These are phyloP conservation scores for Agrostemma githago DNA, from an alignment of 148 eudicot species.

Conservation along the genomic window DNA sequence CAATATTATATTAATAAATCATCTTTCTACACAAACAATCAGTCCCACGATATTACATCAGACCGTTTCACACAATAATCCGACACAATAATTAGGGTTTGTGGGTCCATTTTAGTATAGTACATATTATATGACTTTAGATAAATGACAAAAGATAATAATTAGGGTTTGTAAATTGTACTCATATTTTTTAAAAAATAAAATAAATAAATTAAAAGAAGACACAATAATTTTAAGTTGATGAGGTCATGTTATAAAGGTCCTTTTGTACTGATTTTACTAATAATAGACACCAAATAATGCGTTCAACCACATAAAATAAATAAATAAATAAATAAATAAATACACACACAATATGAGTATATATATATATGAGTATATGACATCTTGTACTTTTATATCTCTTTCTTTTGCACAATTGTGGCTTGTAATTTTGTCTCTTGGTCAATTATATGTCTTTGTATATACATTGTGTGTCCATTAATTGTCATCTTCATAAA, in stretches of 20 bases:
- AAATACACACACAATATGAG: conserved; percentile 8
- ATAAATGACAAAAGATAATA: not conserved
- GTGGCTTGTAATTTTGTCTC: conserved; percentile 18
- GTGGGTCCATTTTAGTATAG: not conserved
- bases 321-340: too few species aligned
- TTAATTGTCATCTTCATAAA: not conserved
- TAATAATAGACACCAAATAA: conserved; percentile 35
- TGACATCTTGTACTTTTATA: conserved; percentile 17
- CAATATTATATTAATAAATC: too few species aligned
- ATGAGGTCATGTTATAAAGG: conserved; percentile 35
- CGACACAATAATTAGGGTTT: too few species aligned
- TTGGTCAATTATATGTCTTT: conserved; percentile 11
- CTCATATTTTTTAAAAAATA: not conserved
- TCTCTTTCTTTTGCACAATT: conserved; percentile 14
- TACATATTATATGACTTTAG: not conserved
- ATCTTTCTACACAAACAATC: too few species aligned
- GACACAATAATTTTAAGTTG: conserved; percentile 23
- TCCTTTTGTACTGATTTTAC: conserved; percentile 30
- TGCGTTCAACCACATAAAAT: conserved; percentile 31
- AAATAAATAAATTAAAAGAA: conserved; percentile 15
- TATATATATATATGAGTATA: not conserved
- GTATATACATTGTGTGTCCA: not conserved
- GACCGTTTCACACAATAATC: too few species aligned
- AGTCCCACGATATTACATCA: too few species aligned
- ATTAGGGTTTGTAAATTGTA: conserved; percentile 12